Evolutionary conservation across 2,329 filamentous ascomycete genomes (phyloP), one percentile per base, ranked within the genome.

Genomic region (Aureobasidium subglaciale): DNA sequence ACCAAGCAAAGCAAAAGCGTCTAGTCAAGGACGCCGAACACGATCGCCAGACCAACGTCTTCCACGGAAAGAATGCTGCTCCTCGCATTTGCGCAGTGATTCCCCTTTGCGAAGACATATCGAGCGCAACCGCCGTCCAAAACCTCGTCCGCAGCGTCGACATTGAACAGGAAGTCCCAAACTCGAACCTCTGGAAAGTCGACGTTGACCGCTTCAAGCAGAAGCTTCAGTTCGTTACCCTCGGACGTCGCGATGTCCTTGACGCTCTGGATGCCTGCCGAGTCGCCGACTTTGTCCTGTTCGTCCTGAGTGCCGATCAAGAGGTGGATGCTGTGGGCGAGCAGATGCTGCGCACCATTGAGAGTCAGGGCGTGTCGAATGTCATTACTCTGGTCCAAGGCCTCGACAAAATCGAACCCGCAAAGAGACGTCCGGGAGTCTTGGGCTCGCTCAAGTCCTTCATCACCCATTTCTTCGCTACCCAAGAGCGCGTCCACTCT

Each of bases 291-390:
- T 97, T 95, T 69, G 88, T 99, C 11, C 72, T 97, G 7, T 83
- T 97, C 59, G 78, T 96, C 13, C 74, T 99, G 3, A 95, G 90
- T 3, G 84, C 90, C 18, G 80, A 86, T 41, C 81, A 88, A 59
- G 90, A 96, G 70, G 88, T 95, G 6, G 92, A 96, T 64, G 80
- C 85, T 48, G 74, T 90, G 37, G 92, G 91, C 60, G 90, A 97
- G 71, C 75, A 90, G 63, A 85, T 97, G 57, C 76, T 99, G 59
- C 84, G 89, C 63, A 86, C 87, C 45, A 85, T 97, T 29, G 91
- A 96, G 73, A 88, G 90, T 63, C 93, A 99, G 73, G 93, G 93
- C 65, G 83, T 99, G 62, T 96, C 92, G 1, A 97, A 90, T 20
- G 81, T 95, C n/a, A 83, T 95, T 65, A 90, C 89, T 0, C 81